Evolutionary conservation across 2,329 filamentous ascomycete genomes (phyloP), one percentile per base, ranked within the genome.

Genomic region (Alternaria gansuensis): DNA sequence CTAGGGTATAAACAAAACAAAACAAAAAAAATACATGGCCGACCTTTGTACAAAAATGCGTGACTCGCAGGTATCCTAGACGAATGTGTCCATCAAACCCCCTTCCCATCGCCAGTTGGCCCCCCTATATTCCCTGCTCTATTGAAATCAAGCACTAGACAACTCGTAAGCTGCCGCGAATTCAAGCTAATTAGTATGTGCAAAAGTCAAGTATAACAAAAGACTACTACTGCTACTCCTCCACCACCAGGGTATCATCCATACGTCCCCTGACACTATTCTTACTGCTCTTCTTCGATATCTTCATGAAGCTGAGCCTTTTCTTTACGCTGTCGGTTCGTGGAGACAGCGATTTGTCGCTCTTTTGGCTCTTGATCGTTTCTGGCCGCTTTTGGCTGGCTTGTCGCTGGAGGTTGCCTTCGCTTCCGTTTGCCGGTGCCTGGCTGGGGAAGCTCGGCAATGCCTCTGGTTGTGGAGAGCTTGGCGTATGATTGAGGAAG

Each of bases 231-330:
- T 7, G 50, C 61, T 63, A 77, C 64, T 77, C 75, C 58, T 77
- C 75, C 45, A 68, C 75, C 45, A 68, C 63, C 45, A 77, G 68
- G 56, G 68, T 71, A 63, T 73, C 71, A 51, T 70, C 68, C 36
- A 66, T 54, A 14, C 59, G 63, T 44, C 69, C 69, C 57, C 62
- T 67, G 5, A 77, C 82, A 73, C 80, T 84, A 58, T 71, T 80
- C 75, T 87, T 88, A 72, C 84, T 87, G 44, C 81, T 81, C 79
- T 90, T 92, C 75, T 88, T 89, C 29, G 90, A 88, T 50, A 93
- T 83, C 75, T 90, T 91, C 71, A 96, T 82, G 69, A 93, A 82
- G 75, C 91, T 95, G 65, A 96, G 82, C 71, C 92, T 81, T 80
- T 92, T 94, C 78, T 89, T 87, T 65, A 96, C 85, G 57, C 88